Evolutionary conservation across 2,329 filamentous ascomycete species (phyloP).

Genomic region (Bimuria novae-zelandiae): DNA sequence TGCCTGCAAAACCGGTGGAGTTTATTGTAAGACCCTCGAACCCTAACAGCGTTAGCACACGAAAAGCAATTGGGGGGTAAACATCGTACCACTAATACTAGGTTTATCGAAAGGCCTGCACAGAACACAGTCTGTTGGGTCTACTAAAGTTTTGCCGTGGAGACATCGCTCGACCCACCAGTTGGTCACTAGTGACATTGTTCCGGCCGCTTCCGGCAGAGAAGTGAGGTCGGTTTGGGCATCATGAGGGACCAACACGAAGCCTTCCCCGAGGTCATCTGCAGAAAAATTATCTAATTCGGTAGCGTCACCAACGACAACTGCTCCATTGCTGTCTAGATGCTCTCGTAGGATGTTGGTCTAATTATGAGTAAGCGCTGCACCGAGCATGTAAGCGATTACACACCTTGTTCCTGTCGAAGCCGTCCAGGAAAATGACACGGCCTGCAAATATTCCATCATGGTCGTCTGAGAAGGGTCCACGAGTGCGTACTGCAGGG

Average conservation of each 20-base stretch:
- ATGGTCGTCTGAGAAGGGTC: constrained; percentile 14
- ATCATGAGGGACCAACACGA: constrained; percentile 54
- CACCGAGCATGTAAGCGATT: background rate
- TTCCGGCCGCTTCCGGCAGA: constrained; percentile 42
- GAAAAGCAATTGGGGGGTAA: too few species aligned
- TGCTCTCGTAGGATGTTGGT: constrained; percentile 40
- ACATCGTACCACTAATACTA: constrained; percentile 60
- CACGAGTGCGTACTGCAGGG: constrained; percentile 18
- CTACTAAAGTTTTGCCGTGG: constrained; percentile 71
- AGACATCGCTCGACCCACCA: constrained; percentile 94
- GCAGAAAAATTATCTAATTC: constrained; percentile 30
- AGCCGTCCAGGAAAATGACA: constrained; percentile 50
- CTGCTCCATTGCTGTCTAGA: constrained; percentile 42
- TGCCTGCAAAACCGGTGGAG: constrained; percentile 79
- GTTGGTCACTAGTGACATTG: constrained; percentile 68
- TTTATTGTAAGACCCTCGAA: constrained; percentile 75
- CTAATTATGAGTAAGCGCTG: constrained; percentile 30
- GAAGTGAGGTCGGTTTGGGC: constrained; percentile 40
- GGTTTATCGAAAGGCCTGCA: constrained; percentile 76
- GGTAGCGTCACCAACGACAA: constrained; percentile 27
- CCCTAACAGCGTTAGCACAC: too few species aligned
- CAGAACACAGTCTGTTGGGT: constrained; percentile 71
- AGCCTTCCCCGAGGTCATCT: constrained; percentile 39
- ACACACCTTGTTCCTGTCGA: constrained; percentile 49
- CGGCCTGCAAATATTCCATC: constrained; percentile 51